Conservation (phyloP, 139 green algal species). For the Nannochloris sp. region DNA sequence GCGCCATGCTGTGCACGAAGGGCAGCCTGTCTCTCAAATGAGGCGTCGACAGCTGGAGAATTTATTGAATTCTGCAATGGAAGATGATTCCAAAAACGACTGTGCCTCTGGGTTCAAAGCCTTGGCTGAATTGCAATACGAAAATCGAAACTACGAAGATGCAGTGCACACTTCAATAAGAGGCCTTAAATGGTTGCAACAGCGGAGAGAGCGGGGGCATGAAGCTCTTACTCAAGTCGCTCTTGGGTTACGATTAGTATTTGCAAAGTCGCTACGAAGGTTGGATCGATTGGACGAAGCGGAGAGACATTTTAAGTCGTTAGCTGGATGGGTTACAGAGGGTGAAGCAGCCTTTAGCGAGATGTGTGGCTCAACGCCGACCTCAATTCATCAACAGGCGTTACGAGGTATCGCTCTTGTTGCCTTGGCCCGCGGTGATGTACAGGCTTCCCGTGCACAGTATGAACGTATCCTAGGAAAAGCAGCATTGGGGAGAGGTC, state of each 20-base stretch:
- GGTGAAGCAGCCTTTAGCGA: slow-evolving; percentile 57
- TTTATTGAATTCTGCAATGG: slow-evolving; percentile 28
- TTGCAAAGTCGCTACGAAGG: slow-evolving; percentile 40
- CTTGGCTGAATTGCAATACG: slow-evolving; percentile 53
- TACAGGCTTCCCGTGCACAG: slow-evolving; percentile 31
- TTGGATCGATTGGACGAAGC: slow-evolving; percentile 44
- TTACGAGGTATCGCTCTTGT: slow-evolving; percentile 47
- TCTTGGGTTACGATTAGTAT: slow-evolving; percentile 36
- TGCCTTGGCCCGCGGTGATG: slow-evolving; percentile 46
- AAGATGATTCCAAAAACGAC: slow-evolving; percentile 12
- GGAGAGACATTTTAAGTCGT: slow-evolving; percentile 37
- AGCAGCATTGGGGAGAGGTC: slow-evolving; percentile 41
- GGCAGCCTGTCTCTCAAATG: slow-evolving; percentile 16
- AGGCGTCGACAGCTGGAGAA: slow-evolving; percentile 15
- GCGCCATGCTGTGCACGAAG: slow-evolving; percentile 12
- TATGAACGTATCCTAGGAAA: slow-evolving; percentile 72
- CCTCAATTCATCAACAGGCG: slow-evolving; percentile 64
- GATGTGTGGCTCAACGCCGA: slow-evolving; percentile 50
- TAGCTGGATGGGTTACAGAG: slow-evolving; percentile 57
- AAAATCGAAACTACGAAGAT: slow-evolving; percentile 35
- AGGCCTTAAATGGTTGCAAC: slow-evolving; percentile 19
- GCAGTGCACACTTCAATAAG: slow-evolving; percentile 20
- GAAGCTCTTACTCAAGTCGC: slow-evolving; percentile 45
- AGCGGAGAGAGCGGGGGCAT: slow-evolving; percentile 32
- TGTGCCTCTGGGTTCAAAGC: slow-evolving; percentile 45